These are phyloP conservation scores for Citrullus mucosospermus DNA, from an alignment of 306 rosid species.

Conservation along the genomic window DNA sequence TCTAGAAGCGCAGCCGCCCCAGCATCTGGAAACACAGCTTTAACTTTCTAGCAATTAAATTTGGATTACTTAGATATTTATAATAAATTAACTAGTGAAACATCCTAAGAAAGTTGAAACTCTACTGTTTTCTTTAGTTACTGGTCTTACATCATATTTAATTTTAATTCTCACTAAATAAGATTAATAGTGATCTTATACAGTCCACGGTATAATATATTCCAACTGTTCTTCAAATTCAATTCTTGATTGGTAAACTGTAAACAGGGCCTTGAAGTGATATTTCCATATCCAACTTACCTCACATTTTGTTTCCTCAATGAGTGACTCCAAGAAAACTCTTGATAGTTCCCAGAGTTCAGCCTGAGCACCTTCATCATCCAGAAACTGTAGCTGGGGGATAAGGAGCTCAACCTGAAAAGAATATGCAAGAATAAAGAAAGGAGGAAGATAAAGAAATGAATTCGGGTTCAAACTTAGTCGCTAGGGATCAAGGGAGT, in stretches of 20 bases:
- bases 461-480: too few species aligned
- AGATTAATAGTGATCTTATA: not conserved
- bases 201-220: not conserved
- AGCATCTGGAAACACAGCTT: constrained; percentile 95
- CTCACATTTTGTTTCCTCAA: constrained; percentile 48
- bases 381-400: constrained; percentile 91
- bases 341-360: constrained; percentile 92
- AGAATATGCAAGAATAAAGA: not conserved
- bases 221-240: not conserved
- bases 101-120: not conserved
- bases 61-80: not conserved
- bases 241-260: too few species aligned
- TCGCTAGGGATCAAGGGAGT: not conserved
- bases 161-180: not conserved
- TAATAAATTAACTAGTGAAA: not conserved
- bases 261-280: not conserved
- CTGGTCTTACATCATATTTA: not conserved
- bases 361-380: constrained; percentile 93
- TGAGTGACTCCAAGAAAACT: constrained; percentile 67
- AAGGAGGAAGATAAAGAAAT: not conserved
- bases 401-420: constrained; percentile 86
- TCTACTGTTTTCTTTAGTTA: not conserved
- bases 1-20: constrained; percentile 95
- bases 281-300: constrained; percentile 12
- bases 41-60: constrained; percentile 57